A percentile compares a stretch with the other conserved stretches of the same genome.
Conservation (phyloP, 2,329 filamentous ascomycete genomes). For the Neofusicoccum laricinum region DNA sequence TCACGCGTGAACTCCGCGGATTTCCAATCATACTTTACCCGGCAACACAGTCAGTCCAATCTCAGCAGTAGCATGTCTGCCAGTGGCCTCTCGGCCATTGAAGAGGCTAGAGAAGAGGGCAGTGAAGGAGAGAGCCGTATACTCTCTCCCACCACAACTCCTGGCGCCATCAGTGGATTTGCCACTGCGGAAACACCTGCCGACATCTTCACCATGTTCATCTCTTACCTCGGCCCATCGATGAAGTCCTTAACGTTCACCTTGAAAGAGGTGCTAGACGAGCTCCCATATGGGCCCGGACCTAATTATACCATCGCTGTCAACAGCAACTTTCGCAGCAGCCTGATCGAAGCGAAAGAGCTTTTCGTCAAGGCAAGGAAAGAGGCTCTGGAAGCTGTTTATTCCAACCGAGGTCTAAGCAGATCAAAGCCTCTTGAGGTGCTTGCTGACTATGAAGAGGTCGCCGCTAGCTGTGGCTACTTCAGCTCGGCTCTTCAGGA, state of each 20-base stretch:
- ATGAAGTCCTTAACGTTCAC: slow-evolving; percentile 97
- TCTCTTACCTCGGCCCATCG: slow-evolving; percentile 81
- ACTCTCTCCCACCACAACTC: background rate
- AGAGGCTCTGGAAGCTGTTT: slow-evolving; percentile 74
- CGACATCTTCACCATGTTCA: slow-evolving; percentile 91
- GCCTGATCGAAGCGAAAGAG: slow-evolving; percentile 74
- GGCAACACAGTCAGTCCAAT: background rate
- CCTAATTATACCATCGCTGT: slow-evolving; percentile 68
- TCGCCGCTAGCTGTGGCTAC: slow-evolving; percentile 94
- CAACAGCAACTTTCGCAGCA: slow-evolving; percentile 76
- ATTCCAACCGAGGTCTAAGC: slow-evolving; percentile 72
- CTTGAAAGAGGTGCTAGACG: slow-evolving; percentile 80
- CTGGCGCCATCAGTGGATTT: slow-evolving; percentile 20
- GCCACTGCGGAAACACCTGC: slow-evolving; percentile 54
- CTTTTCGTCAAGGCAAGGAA: slow-evolving; percentile 75
- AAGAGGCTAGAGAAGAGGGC: slow-evolving; percentile 26
- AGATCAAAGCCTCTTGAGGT: slow-evolving; percentile 68
- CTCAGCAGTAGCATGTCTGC: slow-evolving; percentile 29
- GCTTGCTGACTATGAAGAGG: slow-evolving; percentile 93
- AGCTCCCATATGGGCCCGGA: slow-evolving; percentile 73
- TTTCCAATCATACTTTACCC: background rate
- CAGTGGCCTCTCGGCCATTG: slow-evolving; percentile 37
- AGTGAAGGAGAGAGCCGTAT: background rate
- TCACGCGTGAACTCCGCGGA: slow-evolving; percentile 2
- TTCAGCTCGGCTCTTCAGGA: slow-evolving; percentile 91